Conservation (phyloP, 805 yeast genomes). For the Zygosaccharomyces siamensis region DNA sequence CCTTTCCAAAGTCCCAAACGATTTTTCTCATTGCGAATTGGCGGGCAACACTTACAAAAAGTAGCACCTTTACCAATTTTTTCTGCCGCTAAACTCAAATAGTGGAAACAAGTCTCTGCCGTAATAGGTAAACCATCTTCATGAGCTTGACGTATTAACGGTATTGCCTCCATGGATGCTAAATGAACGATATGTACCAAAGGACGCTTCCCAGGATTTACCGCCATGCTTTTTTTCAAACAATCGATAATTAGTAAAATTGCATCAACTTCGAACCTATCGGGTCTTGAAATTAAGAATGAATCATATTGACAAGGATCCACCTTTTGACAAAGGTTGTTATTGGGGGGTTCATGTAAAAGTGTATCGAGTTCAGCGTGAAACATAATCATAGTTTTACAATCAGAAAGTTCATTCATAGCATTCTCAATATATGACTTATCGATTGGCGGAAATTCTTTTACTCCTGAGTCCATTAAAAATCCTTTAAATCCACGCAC, state of each 20-base stretch:
- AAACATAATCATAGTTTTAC: conserved; percentile 75
- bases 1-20: conserved; percentile 76
- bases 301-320: conserved; percentile 66
- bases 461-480: conserved; percentile 91
- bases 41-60: conserved; percentile 92
- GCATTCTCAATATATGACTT: conserved; percentile 63
- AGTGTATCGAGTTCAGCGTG: conserved; percentile 84
- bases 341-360: conserved; percentile 30
- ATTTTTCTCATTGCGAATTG: conserved; percentile 74
- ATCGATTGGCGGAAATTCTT: conserved; percentile 83
- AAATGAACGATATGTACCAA: conserved; percentile 87
- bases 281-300: conserved; percentile 83
- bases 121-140: conserved; percentile 55
- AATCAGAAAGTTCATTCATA: conserved; percentile 54
- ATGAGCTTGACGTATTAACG: conserved; percentile 64
- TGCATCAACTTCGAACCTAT: conserved; percentile 80
- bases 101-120: conserved; percentile 94
- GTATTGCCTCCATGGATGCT: conserved; percentile 80
- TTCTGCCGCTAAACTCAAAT: conserved; percentile 73
- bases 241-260: conserved; percentile 65
- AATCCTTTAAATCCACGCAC: conserved; percentile 94
- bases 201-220: conserved; percentile 42
- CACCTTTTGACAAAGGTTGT: conserved; percentile 38
- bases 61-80: conserved; percentile 72
- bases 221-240: conserved; percentile 37